Conservation (phyloP, 495 filamentous ascomycete species). For the Lasiosphaeria miniovina region DNA sequence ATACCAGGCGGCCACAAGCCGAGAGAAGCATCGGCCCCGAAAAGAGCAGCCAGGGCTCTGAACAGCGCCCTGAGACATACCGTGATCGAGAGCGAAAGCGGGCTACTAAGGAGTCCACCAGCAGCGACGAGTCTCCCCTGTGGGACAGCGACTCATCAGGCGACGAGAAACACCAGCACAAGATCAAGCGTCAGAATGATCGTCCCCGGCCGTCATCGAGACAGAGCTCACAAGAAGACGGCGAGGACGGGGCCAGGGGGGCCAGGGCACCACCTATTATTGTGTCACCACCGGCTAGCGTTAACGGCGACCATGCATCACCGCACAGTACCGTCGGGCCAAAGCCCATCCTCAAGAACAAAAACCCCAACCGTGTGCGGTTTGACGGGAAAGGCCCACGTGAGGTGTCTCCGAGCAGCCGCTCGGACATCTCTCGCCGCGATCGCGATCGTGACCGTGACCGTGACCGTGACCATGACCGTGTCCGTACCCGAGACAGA, state of each 20-base stretch:
- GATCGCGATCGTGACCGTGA: conserved; percentile 28
- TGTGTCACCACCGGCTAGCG: conserved; percentile 37
- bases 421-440: conserved; percentile 22
- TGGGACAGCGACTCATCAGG: conserved; percentile 25
- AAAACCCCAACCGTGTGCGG: conserved; percentile 46
- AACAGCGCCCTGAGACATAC: conserved; percentile 17
- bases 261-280: conserved; percentile 38
- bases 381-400: conserved; percentile 41
- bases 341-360: conserved; percentile 52
- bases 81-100: conserved; percentile 10
- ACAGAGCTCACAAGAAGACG: conserved; percentile 10
- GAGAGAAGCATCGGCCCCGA: conserved; percentile 5
- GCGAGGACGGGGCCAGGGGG: conserved; percentile 20
- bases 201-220: background rate
- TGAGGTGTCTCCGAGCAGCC: conserved; percentile 30
- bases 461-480: conserved; percentile 15
- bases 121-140: conserved; percentile 18
- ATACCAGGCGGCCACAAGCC: conserved; percentile 22
- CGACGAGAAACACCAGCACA: conserved; percentile 19
- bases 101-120: background rate
- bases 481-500: conserved; percentile 17
- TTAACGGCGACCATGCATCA: conserved; percentile 29
- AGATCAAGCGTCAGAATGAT: conserved; percentile 1
- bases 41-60: background rate
- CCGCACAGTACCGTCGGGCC: conserved; percentile 40